These are phyloP conservation scores for Tetrahymena elliotti DNA, from an alignment of 73 alveolate genomes.

Conservation along the genomic window DNA sequence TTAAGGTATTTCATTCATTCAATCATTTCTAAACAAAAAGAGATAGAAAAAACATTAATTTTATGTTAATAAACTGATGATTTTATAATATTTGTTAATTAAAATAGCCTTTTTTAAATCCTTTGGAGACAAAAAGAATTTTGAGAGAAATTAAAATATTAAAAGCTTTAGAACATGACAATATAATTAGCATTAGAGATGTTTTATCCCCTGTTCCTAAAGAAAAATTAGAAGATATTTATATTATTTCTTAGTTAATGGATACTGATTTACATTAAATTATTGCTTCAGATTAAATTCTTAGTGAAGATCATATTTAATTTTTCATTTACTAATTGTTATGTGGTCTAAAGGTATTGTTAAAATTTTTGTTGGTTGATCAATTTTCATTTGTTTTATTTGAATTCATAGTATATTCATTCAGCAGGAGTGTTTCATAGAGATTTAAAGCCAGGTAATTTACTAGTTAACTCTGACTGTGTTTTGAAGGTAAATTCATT, in stretches of 20 bases:
- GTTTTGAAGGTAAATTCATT: constrained; percentile 2
- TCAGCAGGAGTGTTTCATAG: constrained; percentile 76
- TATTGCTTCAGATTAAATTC: constrained; percentile 72
- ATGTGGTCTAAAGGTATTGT: constrained; percentile 65
- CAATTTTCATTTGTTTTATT: no score
- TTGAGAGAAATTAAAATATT: constrained; percentile 62
- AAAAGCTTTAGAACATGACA: constrained; percentile 64
- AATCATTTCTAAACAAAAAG: no score
- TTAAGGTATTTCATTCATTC: constrained; percentile 6
- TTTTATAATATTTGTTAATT: not conserved
- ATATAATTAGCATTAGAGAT: constrained; percentile 28
- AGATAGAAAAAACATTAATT: no score
- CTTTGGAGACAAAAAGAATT: constrained; percentile 55
- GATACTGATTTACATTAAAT: constrained; percentile 90
- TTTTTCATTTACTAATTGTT: constrained; percentile 69
- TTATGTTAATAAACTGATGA: no score
- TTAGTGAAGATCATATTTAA: constrained; percentile 77
- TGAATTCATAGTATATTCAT: constrained; percentile 45
- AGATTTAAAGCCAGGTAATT: constrained; percentile 53
- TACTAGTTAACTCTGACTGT: constrained; percentile 21
- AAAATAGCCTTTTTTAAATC: constrained; percentile 37
- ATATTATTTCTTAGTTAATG: constrained; percentile 80
- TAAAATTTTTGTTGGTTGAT: not conserved
- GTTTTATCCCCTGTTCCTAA: constrained; percentile 45
- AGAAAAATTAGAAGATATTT: constrained; percentile 62